Conservation (phyloP, 2,329 filamentous ascomycete genomes). For the Emydomyces testavorans region DNA sequence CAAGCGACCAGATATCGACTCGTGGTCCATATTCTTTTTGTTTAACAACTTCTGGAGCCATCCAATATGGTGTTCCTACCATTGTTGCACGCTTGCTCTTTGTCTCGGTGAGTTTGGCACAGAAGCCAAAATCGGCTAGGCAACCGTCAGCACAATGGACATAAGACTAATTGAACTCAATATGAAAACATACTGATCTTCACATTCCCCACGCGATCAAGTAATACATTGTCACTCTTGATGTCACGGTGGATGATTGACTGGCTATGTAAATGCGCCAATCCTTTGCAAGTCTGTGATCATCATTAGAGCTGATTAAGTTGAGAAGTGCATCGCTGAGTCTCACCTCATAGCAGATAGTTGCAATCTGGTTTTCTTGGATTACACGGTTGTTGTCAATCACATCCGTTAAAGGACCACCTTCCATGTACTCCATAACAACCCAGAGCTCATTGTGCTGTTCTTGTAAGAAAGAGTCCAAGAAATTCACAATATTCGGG, state of each 20-base stretch:
- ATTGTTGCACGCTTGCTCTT: conserved; percentile 97
- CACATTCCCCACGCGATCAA: conserved; percentile 88
- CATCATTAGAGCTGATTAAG: conserved; percentile 3
- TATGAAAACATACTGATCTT: conserved; percentile 71
- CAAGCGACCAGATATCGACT: conserved; percentile 97
- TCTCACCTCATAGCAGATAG: conserved; percentile 86
- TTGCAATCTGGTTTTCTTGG: conserved; percentile 92
- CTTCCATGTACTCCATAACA: conserved; percentile 99
- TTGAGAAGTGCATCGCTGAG: not conserved
- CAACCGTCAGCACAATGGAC: conserved; percentile 19
- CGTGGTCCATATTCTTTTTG: conserved; percentile 98
- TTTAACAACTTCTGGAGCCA: conserved; percentile 98
- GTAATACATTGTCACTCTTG: conserved; percentile 95
- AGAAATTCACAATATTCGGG: conserved; percentile 96
- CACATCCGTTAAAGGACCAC: conserved; percentile 90
- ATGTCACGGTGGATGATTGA: conserved; percentile 99
- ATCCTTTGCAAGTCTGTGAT: conserved; percentile 77
- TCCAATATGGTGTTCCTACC: conserved; percentile 99
- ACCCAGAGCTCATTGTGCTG: conserved; percentile 96
- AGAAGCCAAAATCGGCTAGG: conserved; percentile 94
- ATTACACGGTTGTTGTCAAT: conserved; percentile 96
- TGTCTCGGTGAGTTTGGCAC: conserved; percentile 91
- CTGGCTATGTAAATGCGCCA: conserved; percentile 88
- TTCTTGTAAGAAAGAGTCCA: conserved; percentile 92
- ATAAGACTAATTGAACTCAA: not conserved